Base-by-base conservation (phyloP, 257 asterid genomes). In the Salvia rosmarinus region DNA sequence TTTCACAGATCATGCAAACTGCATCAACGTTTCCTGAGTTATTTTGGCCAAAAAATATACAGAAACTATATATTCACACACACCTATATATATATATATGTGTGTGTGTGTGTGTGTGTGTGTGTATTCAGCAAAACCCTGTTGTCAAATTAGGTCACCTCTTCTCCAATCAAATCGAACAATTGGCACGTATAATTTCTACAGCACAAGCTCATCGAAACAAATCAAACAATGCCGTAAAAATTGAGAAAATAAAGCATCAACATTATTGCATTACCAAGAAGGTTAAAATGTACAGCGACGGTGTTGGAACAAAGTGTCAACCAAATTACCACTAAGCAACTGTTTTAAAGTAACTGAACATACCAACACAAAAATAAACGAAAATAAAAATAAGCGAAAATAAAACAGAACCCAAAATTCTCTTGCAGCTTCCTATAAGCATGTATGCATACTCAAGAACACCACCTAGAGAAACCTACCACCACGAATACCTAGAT, bases 401-500 rank as follows among this genome's bases (percentile, higher is more conserved):
- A 57, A 23, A 21, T 11, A 52, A 34, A 19, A 37, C 7, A 57
- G 11, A 10, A 14, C 16, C 28, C 51, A 20, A 44, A 3, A 46
- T 39, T 28, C 51, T 13, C 12, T 35, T 32, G 67, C 59, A 13
- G 19, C 49, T 73, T 34, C 43, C 32, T 20, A 30, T 8, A 58
- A 64, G n/a, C 23, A 64, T 1, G 9, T 65, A 37, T 20, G 64
- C 59, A 39, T 32, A 14, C 63, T 32, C 14, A 19, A 46, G 56
- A 7, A 37, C 71, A 64, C 7, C 0, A 9, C 25, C 59, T 14
- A 80, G 39, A 77, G 7, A 43, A 74, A 78, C 76, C 80, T 65
- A 30, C 56, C 71, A 59, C 78, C 78, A 9, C 73, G 62, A 65
- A 21, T 63, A 14, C 85, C 88, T 6, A 78, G 77, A 72, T 83